Evolutionary conservation across 106 monocot genomes (phyloP), one percentile per base, ranked within the genome.

Genomic region (Allium fistulosum): DNA sequence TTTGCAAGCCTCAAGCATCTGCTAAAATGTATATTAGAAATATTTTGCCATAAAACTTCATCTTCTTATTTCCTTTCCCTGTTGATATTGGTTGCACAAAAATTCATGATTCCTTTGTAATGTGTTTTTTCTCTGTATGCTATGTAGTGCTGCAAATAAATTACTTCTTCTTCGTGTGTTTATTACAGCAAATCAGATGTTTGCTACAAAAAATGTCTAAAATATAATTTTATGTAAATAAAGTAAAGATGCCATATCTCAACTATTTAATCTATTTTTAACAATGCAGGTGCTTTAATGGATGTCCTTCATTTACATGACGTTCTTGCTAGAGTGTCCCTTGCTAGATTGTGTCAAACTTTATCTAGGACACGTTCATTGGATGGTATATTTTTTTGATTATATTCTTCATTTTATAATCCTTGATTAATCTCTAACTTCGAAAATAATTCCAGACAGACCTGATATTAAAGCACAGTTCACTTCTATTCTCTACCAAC

Each of bases 231-330:
- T 37, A 37, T 37, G 37, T 37, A 37, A 37, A 37, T 2, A 37
- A 37, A 37, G 37, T 5, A 1, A 37, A 37, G 37, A 37, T 37
- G 37, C 37, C 37, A 37, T 37, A 22, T 37, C 37, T 37, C 37
- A 37, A 8, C 10, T 11, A 3, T 61, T 61, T 17, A 22, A 48
- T 17, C 65, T 53, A 11, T 51, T 50, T 63, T 63, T 63, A 47
- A 11, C 14, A 79, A 51, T 17, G 70, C 88, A 97, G 96, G 96
- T 82, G 97, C 97, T 70, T 83, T 97, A 76, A 86, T 85, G 77
- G 97, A 97, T 79, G 76, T 97, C 77, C 92, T 97, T 77, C 97
- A 92, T 82, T 79, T 97, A 73, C 97, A 97, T 83, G 97, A 97
- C 77, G 92, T 97, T 63, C 92, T 97, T 82, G 92, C 97, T 71